These are phyloP conservation scores for Lantana camara DNA, from an alignment of 257 asterid genomes.

Conservation along the genomic window DNA sequence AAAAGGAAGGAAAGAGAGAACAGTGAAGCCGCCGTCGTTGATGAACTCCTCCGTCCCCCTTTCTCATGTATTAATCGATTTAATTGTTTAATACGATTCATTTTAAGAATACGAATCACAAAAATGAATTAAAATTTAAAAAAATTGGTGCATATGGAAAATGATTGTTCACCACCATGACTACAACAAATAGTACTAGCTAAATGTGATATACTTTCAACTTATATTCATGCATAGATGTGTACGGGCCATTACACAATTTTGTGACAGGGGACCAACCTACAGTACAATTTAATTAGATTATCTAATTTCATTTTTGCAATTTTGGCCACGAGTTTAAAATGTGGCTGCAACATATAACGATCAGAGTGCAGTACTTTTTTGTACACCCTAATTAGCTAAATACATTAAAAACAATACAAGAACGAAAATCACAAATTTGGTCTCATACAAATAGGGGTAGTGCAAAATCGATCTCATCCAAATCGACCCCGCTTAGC, in stretches of 20 bases:
- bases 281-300: conserved; percentile 22
- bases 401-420: no score
- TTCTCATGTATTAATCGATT: neutral
- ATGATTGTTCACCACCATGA: conserved; percentile 38
- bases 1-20: neutral
- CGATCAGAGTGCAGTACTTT: neutral
- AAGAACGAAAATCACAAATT: no score
- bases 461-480: no score
- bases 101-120: conserved; percentile 30
- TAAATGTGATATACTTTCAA: conserved; percentile 30
- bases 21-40: neutral
- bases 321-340: conserved; percentile 16
- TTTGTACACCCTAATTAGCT: neutral
- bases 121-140: conserved; percentile 1
- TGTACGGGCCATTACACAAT: conserved; percentile 32
- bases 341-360: conserved; percentile 8
- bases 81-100: no score
- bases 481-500: no score
- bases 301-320: conserved; percentile 23
- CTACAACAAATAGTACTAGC: conserved; percentile 28
- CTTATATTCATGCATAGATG: conserved; percentile 26
- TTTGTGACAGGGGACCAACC: conserved; percentile 46
- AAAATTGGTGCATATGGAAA: conserved; percentile 26
- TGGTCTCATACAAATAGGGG: no score
- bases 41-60: neutral